Base-by-base conservation (phyloP, 176 grass and related monocot species). In the Musa acuminata region DNA sequence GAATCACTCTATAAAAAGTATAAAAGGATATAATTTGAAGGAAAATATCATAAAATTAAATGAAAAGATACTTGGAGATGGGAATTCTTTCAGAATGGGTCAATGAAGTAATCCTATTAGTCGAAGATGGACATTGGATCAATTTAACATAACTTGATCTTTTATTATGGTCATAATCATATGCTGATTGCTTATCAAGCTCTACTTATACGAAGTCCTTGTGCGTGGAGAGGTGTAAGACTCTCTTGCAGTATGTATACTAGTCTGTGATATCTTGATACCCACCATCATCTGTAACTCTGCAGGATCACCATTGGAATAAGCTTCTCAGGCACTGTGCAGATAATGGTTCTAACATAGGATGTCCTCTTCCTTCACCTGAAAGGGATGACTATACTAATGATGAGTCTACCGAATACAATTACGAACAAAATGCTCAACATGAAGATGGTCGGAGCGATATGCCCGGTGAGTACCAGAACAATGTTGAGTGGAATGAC, bases 281-380 rank as follows among this genome's bases (percentile, higher is more conserved):
- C 75, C 57, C 75, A 78, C 88, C 1, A 51, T 27, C 13, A 51
- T 27, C 13, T 27, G 26, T 12, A 82, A 53, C 26, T 79, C 58
- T 67, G 68, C 71, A 98, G 95, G 95, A 98, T 83, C 73, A 35
- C 12, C 51, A 93, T 78, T 98, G 95, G 95, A 88, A 91, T 72
- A 93, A 68, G 88, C 83, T 98, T 62, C 72, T 98, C 49, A 85
- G 95, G 77, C 80, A 91, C 69, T 98, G 95, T 17, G 72, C 86
- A 49, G 88, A 93, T 25, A 89, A 98, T 71, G 88, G 82, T 80
- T 98, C 94, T 60, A 93, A 98, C 62, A 85, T 85, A 77, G 95
- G 95, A 13, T 98, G 95, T 16, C 80, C 82, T 21, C 85, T 93
- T 83, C 90, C 94, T 29, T 80, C 77, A 55, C 84, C 79, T 8